Conservation (phyloP, 108 stramenopile species). For the Skeletonema marinoi region DNA sequence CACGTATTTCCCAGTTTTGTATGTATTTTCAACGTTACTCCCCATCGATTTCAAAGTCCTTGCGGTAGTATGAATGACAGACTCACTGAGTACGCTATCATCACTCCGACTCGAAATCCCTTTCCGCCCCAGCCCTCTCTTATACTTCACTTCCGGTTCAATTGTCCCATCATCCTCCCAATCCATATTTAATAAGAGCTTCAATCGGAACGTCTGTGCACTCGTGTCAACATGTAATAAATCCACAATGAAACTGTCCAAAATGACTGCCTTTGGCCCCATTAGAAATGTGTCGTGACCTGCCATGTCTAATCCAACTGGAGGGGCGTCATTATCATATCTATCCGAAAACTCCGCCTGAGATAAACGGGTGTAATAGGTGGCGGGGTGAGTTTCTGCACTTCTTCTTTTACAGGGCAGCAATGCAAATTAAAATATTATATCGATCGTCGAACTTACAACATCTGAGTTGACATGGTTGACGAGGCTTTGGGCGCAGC, state of each 20-base stretch:
- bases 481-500: background rate
- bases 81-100: background rate
- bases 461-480: background rate
- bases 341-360: conserved; percentile 10
- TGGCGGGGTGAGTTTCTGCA: background rate
- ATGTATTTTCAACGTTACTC: background rate
- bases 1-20: conserved; percentile 38
- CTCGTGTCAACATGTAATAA: conserved; percentile 34
- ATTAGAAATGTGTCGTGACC: conserved; percentile 38
- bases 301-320: conserved; percentile 40
- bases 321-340: conserved; percentile 11
- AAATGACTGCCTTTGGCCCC: conserved; percentile 34
- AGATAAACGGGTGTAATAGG: background rate
- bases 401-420: background rate
- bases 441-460: background rate
- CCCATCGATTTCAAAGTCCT: background rate
- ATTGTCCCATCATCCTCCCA: conserved; percentile 52
- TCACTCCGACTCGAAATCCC: background rate
- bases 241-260: conserved; percentile 40
- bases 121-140: conserved; percentile 16
- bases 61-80: background rate
- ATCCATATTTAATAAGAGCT: conserved; percentile 33
- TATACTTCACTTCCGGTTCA: conserved; percentile 32
- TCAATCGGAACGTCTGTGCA: conserved; percentile 38
- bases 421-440: background rate